These are phyloP conservation scores for Annulohypoxylon stygium DNA, from an alignment of 495 filamentous ascomycete genomes.

Conservation along the genomic window DNA sequence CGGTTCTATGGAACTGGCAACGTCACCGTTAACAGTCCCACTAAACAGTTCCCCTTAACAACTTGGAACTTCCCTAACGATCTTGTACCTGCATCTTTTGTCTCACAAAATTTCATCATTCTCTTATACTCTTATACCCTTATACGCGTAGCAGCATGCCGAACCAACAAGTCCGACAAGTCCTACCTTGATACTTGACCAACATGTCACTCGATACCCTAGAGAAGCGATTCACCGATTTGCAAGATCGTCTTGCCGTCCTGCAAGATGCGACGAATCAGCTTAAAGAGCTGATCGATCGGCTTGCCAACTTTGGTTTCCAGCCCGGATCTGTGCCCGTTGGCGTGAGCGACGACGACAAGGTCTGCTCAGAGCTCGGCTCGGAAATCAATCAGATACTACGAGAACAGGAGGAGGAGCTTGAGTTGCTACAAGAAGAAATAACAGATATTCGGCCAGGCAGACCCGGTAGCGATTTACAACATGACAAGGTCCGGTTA, in stretches of 20 bases:
- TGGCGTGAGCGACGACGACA: constrained; percentile 65
- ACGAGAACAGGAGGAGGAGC: constrained; percentile 86
- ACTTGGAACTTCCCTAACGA: not conserved
- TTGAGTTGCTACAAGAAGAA: constrained; percentile 85
- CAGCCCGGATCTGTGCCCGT: constrained; percentile 69
- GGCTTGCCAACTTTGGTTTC: constrained; percentile 76
- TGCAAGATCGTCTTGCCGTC: constrained; percentile 75
- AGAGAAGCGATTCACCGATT: constrained; percentile 71
- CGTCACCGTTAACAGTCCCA: constrained; percentile 28
- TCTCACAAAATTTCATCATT: constrained; percentile 16
- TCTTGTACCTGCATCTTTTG: constrained; percentile 9
- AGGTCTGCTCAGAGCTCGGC: constrained; percentile 81
- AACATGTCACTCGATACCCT: constrained; percentile 72
- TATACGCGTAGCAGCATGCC: not conserved
- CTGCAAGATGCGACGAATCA: constrained; percentile 76
- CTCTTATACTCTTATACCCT: not conserved
- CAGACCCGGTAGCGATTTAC: constrained; percentile 59
- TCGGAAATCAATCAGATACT: constrained; percentile 84
- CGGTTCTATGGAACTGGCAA: constrained; percentile 33
- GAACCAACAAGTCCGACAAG: constrained; percentile 12
- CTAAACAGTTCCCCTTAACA: not conserved
- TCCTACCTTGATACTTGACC: constrained; percentile 25
- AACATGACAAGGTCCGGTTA: constrained; percentile 69
- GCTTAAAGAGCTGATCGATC: constrained; percentile 79
- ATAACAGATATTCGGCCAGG: constrained; percentile 72